phyloP scores from a whole-genome alignment of 2,329 filamentous ascomycete species.

The Penicillium sp. region DNA sequence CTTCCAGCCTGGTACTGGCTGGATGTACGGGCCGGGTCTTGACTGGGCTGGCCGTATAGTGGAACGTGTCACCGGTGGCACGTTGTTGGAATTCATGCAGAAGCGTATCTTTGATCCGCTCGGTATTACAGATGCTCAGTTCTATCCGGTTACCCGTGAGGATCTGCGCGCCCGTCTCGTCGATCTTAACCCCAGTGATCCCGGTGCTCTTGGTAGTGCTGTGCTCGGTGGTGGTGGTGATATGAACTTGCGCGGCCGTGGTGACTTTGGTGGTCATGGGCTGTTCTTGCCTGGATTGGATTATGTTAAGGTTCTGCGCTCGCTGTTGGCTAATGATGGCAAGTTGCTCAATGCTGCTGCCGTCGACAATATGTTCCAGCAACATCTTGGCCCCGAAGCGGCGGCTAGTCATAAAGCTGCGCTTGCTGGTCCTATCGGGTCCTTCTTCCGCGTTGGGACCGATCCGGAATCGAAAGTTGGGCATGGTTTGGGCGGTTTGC shows the following conservation, averaged over 20 bases:
- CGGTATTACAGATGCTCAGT: constrained; percentile 41
- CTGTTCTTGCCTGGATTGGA: constrained; percentile 34
- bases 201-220: constrained; percentile 34
- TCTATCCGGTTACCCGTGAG: constrained; percentile 40
- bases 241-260: constrained; percentile 30
- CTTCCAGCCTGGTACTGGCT: constrained; percentile 53
- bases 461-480: constrained; percentile 35
- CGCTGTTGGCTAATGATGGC: constrained; percentile 31
- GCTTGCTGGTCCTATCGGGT: constrained; percentile 32
- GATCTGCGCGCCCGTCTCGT: constrained; percentile 38
- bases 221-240: constrained; percentile 36
- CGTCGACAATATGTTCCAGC: constrained; percentile 30
- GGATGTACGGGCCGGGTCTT: constrained; percentile 51
- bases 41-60: constrained; percentile 57
- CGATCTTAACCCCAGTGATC: constrained; percentile 42
- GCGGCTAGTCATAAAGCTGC: constrained; percentile 26
- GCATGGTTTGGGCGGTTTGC: constrained; percentile 43
- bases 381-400: constrained; percentile 30
- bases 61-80: constrained; percentile 46
- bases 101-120: constrained; percentile 48
- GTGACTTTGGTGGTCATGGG: constrained; percentile 48
- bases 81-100: constrained; percentile 47
- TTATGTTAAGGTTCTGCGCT: constrained; percentile 33
- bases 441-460: constrained; percentile 40
- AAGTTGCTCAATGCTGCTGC: constrained; percentile 28